Evolutionary conservation across 1,284 basidiomycete species (phyloP), one percentile per base, ranked within the genome.

Genomic region (Leccinum fuscescens): DNA sequence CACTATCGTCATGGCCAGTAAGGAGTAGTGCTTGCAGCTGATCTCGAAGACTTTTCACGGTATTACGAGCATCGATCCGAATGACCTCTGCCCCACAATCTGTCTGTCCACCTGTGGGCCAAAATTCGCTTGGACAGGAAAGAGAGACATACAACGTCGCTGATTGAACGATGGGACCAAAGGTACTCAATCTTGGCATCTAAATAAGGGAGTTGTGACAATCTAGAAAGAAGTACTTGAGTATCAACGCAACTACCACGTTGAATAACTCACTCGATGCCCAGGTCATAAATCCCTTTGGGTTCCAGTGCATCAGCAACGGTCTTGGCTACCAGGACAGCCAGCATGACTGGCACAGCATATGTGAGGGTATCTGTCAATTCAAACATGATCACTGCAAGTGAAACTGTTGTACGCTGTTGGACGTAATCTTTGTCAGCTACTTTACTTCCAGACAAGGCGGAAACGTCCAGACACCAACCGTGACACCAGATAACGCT

Each of bases 371-470:
- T 95, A 64, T 94, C 92, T 1, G 96, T 99, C 53, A 99, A 82
- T 75, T 98, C 96, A 69, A 98, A 98, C 96, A 98, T 94, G 77
- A 98, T 98, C 57, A 98, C 96, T 2, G 94, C 95, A 55, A 98
- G 82, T 2, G 94, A 96, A 8, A 98, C 93, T 0, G 93, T 94
- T 14, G 92, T 93, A 39, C 92, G 82, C 87, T 90, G 61, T 53
- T 44, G 44, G 49, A 60, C 20, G 22, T 14, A 4, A 58, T 22
- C n/a, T 58, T 44, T 22, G 57, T 70, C 54, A 69, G 59, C 48
- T 50, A 55, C 39, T 27, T 58, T 14, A 33, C 42, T 44, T 44
- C 42, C 22, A 53, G 9, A 58, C 44, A 49, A 12, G 12, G 20
- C 20, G 29, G 12, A 57, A 8, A 54, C 24, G 51, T 24, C 20